A percentile compares a stretch with the other conserved stretches of the same genome.
These are phyloP conservation scores for Somion occarium DNA, from an alignment of 1,284 basidiomycete genomes.

Conservation along the genomic window DNA sequence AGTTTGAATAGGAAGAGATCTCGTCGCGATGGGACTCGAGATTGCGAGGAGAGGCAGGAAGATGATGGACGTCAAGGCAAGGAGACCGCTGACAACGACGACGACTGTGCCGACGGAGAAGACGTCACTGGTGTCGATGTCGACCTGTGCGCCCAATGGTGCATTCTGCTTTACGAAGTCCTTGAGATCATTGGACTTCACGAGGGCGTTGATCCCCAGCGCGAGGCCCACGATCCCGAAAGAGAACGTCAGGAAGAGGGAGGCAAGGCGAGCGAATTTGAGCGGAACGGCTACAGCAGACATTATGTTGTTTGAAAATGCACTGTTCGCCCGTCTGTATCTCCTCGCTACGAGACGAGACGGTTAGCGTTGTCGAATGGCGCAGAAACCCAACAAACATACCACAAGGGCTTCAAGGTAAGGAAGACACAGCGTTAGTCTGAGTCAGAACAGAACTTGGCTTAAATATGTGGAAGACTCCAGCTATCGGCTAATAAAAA, in stretches of 20 bases:
- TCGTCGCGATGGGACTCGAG: conserved; percentile 15
- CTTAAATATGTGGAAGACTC: no score
- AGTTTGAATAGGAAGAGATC: conserved; percentile 31
- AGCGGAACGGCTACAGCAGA: conserved; percentile 10
- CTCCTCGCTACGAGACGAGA: no score
- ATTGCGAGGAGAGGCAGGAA: conserved; percentile 14
- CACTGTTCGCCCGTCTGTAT: no score
- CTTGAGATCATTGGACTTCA: conserved; percentile 34
- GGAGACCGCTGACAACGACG: conserved; percentile 37
- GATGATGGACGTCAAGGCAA: conserved; percentile 35
- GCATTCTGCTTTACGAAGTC: conserved; percentile 19
- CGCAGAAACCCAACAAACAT: no score
- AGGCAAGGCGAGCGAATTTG: conserved; percentile 25
- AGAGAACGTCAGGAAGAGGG: conserved; percentile 32
- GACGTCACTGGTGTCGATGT: conserved; percentile 35
- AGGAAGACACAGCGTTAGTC: no score
- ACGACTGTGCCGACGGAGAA: conserved; percentile 41
- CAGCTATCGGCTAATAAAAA: no score
- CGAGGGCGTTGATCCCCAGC: conserved; percentile 35
- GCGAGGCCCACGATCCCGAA: conserved; percentile 32
- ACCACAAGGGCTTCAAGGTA: no score
- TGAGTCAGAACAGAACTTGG: no score
- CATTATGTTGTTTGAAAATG: no score
- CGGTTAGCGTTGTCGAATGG: no score
- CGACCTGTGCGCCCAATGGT: conserved; percentile 25